A percentile compares a stretch with the other conserved stretches of the same genome.
These are phyloP conservation scores for Citrus sp. DNA, from an alignment of 345 rosid species.

Conservation along the genomic window DNA sequence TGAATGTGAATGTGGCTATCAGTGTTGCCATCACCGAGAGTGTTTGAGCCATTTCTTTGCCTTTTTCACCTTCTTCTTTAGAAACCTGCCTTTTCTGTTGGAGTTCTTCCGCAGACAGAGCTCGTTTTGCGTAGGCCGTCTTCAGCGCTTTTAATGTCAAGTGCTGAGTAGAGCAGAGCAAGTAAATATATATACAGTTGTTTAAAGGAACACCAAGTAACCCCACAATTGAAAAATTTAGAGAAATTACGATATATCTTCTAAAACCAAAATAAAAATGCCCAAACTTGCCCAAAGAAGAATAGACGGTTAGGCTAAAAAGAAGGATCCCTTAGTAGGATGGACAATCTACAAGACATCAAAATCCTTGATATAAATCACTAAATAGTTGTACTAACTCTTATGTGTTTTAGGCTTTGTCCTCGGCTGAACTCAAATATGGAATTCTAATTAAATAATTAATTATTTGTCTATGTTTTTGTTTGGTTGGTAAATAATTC, in stretches of 20 bases:
- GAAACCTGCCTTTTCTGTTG: not conserved
- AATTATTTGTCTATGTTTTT: not conserved
- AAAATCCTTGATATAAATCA: no score
- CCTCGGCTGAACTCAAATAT: no score
- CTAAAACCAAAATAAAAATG: no score
- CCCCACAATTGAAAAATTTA: not conserved
- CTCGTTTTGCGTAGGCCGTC: not conserved
- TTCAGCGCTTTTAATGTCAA: not conserved
- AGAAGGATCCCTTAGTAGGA: no score
- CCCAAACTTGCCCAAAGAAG: no score
- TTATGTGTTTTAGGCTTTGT: no score
- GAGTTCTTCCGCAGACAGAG: not conserved
- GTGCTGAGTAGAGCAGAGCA: not conserved
- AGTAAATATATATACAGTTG: not conserved
- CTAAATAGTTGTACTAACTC: no score
- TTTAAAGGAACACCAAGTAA: not conserved
- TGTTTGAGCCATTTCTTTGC: slow-evolving; percentile 7
- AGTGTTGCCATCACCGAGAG: slow-evolving; percentile 13
- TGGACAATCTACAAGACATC: no score
- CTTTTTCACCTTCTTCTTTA: not conserved
- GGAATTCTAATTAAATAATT: no score
- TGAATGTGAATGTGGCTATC: slow-evolving; percentile 20
- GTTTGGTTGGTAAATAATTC: not conserved
- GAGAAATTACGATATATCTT: not conserved
- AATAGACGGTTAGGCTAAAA: no score